A percentile compares a stretch with the other conserved stretches of the same genome.
These are phyloP conservation scores for Sclerospora graminicola DNA, from an alignment of 352 stramenopile species.

Conservation along the genomic window DNA sequence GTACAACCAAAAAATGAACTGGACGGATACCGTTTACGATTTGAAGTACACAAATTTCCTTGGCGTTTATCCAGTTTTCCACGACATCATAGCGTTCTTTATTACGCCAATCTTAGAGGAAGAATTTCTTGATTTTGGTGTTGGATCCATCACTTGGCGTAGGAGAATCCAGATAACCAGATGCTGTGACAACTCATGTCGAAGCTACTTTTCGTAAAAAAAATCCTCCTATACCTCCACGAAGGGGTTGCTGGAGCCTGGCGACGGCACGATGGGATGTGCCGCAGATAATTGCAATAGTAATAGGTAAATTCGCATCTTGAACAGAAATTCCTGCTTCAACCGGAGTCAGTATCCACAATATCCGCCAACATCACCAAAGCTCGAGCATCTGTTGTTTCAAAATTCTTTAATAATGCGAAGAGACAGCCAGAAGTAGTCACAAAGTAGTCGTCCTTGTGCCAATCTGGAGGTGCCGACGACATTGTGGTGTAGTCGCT, in stretches of 20 bases:
- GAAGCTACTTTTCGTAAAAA: too few relatives aligned
- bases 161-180: too few relatives aligned
- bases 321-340: constrained; percentile 83
- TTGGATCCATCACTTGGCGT: constrained; percentile 79
- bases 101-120: constrained; percentile 36
- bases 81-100: constrained; percentile 60
- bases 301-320: constrained; percentile 70
- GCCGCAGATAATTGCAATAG: constrained; percentile 77
- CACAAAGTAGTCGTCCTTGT: constrained; percentile 67
- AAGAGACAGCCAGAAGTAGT: constrained; percentile 63
- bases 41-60: constrained; percentile 75
- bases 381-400: constrained; percentile 49
- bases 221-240: too few relatives aligned
- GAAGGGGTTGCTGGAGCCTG: constrained; percentile 3
- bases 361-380: constrained; percentile 69
- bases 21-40: constrained; percentile 62
- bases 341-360: constrained; percentile 58
- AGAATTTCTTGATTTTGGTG: constrained; percentile 44
- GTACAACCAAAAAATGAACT: constrained; percentile 69
- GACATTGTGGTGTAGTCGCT: constrained; percentile 64
- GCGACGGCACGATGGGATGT: constrained; percentile 21
- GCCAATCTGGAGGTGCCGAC: constrained; percentile 51
- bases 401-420: constrained; percentile 72
- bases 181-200: too few relatives aligned
- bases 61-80: constrained; percentile 55